Evolutionary conservation across 2,329 filamentous ascomycete genomes (phyloP).

Genomic region (Ceratocystis cubensis): DNA sequence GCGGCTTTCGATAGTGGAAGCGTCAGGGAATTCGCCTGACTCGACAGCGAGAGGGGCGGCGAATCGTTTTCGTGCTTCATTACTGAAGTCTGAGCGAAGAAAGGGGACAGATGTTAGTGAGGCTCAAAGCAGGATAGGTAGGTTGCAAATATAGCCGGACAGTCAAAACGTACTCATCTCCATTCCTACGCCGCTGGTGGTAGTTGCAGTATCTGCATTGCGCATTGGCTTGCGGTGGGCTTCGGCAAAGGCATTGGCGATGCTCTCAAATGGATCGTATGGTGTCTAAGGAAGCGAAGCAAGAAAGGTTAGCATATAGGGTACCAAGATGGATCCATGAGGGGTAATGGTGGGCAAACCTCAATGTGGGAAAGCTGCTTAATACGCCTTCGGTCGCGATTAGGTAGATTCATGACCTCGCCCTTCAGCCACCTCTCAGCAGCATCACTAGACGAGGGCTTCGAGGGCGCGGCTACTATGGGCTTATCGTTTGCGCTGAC

Average conservation of each 20-base stretch:
- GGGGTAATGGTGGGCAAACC: slow-evolving; percentile 32
- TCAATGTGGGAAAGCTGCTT: slow-evolving; percentile 53
- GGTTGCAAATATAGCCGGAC: too few species aligned
- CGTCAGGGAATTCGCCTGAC: slow-evolving; percentile 57
- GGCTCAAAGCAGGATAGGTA: too few species aligned
- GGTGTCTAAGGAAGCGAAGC: neutral
- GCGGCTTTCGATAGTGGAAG: slow-evolving; percentile 47
- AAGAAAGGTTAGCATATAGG: slow-evolving; percentile 14
- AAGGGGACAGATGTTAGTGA: neutral
- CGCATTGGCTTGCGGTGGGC: slow-evolving; percentile 35
- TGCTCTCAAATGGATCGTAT: slow-evolving; percentile 44
- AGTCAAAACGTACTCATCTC: slow-evolving; percentile 51
- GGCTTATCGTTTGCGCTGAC: slow-evolving; percentile 61
- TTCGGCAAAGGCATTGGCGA: slow-evolving; percentile 42
- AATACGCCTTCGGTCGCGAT: slow-evolving; percentile 51
- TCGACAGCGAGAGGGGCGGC: slow-evolving; percentile 52
- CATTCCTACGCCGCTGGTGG: slow-evolving; percentile 55
- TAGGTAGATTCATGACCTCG: slow-evolving; percentile 59
- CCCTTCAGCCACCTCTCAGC: slow-evolving; percentile 53
- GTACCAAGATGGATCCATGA: neutral
- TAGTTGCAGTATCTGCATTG: slow-evolving; percentile 48
- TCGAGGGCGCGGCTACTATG: slow-evolving; percentile 41
- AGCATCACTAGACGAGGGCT: slow-evolving; percentile 52
- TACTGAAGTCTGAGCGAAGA: slow-evolving; percentile 42
- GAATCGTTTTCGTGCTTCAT: slow-evolving; percentile 55